phyloP scores from a whole-genome alignment of 192 early-diverging fungal species.

The Thoreauomyces humboldtii region DNA sequence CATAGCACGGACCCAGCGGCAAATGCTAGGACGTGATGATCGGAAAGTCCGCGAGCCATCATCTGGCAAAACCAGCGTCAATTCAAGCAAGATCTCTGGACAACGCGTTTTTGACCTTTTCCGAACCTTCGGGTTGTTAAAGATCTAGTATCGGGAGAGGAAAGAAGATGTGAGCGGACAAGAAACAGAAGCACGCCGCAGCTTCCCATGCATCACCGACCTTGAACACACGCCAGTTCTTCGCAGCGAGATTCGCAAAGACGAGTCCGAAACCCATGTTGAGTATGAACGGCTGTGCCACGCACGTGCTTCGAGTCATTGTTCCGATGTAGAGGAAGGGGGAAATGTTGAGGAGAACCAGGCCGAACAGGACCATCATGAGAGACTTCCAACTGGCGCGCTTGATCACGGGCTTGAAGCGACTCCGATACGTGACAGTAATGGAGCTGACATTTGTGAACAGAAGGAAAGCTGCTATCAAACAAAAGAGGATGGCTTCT shows the following conservation, averaged over 20 bases:
- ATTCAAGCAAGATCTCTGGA: too few species aligned
- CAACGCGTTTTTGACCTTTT: too few species aligned
- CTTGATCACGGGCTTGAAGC: slow-evolving; percentile 3
- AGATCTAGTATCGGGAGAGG: too few species aligned
- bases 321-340: slow-evolving; percentile 3
- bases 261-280: slow-evolving; percentile 8
- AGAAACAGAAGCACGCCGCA: too few species aligned
- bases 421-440: neutral
- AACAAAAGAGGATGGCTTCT: neutral
- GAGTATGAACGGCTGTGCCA: slow-evolving; percentile 3
- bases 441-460: neutral
- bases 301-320: neutral
- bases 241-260: slow-evolving; percentile 3
- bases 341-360: neutral
- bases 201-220: too few species aligned
- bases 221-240: neutral
- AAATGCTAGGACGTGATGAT: too few species aligned
- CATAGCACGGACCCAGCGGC: too few species aligned
- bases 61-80: too few species aligned
- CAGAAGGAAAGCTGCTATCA: neutral
- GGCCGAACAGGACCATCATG: neutral
- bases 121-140: slow-evolving; percentile 10
- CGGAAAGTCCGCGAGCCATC: too few species aligned
- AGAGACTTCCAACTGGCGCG: slow-evolving; percentile 10
- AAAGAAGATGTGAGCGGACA: too few species aligned